Conservation (phyloP, 2,329 filamentous ascomycete genomes). For the Phyllosticta citribraziliensis region DNA sequence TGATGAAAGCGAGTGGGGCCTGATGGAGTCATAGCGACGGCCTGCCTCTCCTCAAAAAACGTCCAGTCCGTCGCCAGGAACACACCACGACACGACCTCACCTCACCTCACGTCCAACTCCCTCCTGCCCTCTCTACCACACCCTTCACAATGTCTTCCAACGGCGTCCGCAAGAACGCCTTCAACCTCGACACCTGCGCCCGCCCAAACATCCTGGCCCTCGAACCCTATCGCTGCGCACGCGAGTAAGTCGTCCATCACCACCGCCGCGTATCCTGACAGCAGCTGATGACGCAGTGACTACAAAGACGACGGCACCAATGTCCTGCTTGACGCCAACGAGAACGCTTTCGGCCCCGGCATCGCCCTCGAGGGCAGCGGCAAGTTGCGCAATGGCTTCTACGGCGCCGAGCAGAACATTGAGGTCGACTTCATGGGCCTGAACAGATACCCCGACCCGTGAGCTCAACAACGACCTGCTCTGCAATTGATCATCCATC, state of each 20-base stretch:
- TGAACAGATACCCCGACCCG: constrained; percentile 94
- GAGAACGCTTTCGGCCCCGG: constrained; percentile 93
- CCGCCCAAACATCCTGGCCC: constrained; percentile 42
- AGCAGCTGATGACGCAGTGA: constrained; percentile 50
- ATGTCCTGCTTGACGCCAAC: constrained; percentile 93
- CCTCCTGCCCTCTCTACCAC: not conserved
- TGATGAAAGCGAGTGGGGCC: not conserved
- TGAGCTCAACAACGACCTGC: constrained; percentile 23
- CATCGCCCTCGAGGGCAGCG: constrained; percentile 44
- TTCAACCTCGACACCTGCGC: constrained; percentile 43
- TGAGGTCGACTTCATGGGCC: constrained; percentile 64
- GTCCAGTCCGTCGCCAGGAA: constrained; percentile 1
- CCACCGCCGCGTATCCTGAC: constrained; percentile 16
- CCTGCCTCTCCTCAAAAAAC: constrained; percentile 4
- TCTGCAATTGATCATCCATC: not conserved
- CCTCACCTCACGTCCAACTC: no score
- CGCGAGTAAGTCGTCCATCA: constrained; percentile 37
- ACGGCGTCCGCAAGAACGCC: constrained; percentile 14
- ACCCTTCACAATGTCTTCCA: constrained; percentile 1
- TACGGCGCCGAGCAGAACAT: constrained; percentile 35
- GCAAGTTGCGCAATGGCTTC: constrained; percentile 38
- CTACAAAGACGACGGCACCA: constrained; percentile 97
- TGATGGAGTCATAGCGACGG: constrained; percentile 11
- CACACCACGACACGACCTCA: not conserved
- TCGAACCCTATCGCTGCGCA: constrained; percentile 45